Evolutionary conservation across 1,284 basidiomycete species (phyloP), one percentile per base, ranked within the genome.

Genomic region (Veloporphyrellus conicus): DNA sequence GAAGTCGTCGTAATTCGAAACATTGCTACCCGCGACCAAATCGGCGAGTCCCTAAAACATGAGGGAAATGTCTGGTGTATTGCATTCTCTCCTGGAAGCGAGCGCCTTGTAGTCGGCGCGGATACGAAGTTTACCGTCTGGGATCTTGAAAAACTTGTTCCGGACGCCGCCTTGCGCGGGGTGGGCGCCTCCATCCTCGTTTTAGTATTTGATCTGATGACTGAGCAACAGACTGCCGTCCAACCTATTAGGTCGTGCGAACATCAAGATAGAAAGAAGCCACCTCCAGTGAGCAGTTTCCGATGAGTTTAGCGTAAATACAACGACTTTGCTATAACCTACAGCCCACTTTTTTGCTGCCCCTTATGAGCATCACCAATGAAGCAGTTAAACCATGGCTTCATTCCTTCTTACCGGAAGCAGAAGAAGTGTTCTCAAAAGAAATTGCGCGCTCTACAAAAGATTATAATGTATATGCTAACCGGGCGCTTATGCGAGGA

Each of bases 361-460:
- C 54, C 1, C 47, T 55, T 11, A 46, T 55, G 55, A 57, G 33
- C 25, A 55, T 55, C 14, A 58, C 15, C 36, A 55, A 55, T 12
- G 47, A 3, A 9, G 54, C 55, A 10, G 54, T 55, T 20, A 55
- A 55, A 35, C 34, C 46, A 7, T 55, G 54, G 54, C 55, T 55
- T n/a, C 54, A 58, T 22, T n/a, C 43, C 16, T 55, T 46, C 36
- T 25, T 55, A n/a, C 37, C 54, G 3, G 3, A n/a, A 6, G 55
- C 32, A 3, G 55, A 55, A 16, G 18, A 55, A 9, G 55, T 47
- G 1, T 29, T 55, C 18, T 38, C 54, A 1, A 40, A n/a, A 9
- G 53, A 55, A 34, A 57, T 55, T 3, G 52, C 34, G 3, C 5
- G 33, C 9, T 5, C 53, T 8, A 5, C 25, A 12, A 28, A 12